phyloP scores from a whole-genome alignment of 306 rosid species.

The Quercus dentata region DNA sequence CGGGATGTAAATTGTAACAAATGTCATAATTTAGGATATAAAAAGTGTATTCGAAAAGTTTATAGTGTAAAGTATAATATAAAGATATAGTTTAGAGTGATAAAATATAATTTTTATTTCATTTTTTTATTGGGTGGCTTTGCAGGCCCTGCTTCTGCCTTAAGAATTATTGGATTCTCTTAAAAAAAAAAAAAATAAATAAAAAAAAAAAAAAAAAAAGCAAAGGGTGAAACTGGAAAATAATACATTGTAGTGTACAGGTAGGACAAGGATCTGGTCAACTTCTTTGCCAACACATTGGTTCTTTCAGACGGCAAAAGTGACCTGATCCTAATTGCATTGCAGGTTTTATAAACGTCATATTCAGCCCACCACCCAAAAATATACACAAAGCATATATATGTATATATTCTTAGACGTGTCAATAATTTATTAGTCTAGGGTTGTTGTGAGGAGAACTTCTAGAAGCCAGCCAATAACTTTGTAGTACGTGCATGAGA shows the following conservation, averaged over 20 bases:
- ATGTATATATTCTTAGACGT: neutral
- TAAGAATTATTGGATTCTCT: too few relatives aligned
- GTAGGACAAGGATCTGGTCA: neutral
- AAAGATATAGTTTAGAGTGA: rapidly evolving
- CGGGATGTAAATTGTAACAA: rapidly evolving
- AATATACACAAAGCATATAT: too few relatives aligned
- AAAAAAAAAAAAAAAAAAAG: too few relatives aligned
- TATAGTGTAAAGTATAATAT: rapidly evolving
- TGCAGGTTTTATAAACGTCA: neutral
- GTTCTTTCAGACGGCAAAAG: conserved; percentile 7
- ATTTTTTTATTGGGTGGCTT: neutral
- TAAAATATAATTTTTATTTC: too few relatives aligned
- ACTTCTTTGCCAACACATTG: neutral
- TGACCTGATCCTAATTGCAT: neutral
- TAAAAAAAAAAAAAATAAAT: too few relatives aligned
- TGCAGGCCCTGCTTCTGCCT: too few relatives aligned
- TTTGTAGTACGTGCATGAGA: too few relatives aligned
- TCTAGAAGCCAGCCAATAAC: conserved; percentile 26
- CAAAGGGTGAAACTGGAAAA: neutral
- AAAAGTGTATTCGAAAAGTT: too few relatives aligned
- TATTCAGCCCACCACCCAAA: too few relatives aligned
- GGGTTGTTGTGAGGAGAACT: neutral
- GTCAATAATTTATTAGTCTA: neutral
- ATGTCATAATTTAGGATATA: rapidly evolving
- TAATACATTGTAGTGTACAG: too few relatives aligned